Percentiles rank a stretch among this genome's conserved stretches.
These are phyloP conservation scores for Melampsora americana DNA, from an alignment of 1,284 basidiomycete genomes.

Conservation along the genomic window DNA sequence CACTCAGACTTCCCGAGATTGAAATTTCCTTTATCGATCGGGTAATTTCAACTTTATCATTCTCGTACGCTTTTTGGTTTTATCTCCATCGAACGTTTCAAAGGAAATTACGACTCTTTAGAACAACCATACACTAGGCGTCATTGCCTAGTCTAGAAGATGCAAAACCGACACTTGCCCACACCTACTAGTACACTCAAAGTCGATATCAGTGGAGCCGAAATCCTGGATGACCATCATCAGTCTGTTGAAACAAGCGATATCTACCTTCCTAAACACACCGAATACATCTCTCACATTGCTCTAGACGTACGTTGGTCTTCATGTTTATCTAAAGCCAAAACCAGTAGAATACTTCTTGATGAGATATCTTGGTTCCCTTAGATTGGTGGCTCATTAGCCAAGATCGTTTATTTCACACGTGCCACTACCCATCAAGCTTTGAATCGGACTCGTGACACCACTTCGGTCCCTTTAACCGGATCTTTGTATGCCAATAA, in stretches of 20 bases:
- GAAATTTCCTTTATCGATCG: too few species aligned
- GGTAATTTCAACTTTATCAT: too few species aligned
- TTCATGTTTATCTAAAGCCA: neutral
- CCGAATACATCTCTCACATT: conserved; percentile 60
- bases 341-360: too few species aligned
- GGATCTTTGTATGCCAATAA: conserved; percentile 8
- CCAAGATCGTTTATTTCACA: conserved; percentile 98
- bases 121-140: too few species aligned
- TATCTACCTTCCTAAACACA: conserved; percentile 92
- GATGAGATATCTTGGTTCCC: conserved; percentile 12
- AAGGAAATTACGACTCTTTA: too few species aligned
- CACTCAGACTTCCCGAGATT: too few species aligned
- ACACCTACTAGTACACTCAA: conserved; percentile 28
- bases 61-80: too few species aligned
- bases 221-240: conserved; percentile 35
- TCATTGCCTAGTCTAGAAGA: neutral
- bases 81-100: too few species aligned
- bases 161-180: conserved; percentile 20
- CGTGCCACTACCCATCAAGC: conserved; percentile 67
- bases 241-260: conserved; percentile 56
- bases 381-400: conserved; percentile 92
- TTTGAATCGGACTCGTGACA: conserved; percentile 60
- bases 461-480: conserved; percentile 16
- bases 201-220: conserved; percentile 34
- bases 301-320: conserved; percentile 60